Percentiles rank a stretch among this genome's conserved stretches.
These are phyloP conservation scores for Colletotrichum orchidophilum DNA, from an alignment of 2,329 filamentous ascomycete genomes.

Conservation along the genomic window DNA sequence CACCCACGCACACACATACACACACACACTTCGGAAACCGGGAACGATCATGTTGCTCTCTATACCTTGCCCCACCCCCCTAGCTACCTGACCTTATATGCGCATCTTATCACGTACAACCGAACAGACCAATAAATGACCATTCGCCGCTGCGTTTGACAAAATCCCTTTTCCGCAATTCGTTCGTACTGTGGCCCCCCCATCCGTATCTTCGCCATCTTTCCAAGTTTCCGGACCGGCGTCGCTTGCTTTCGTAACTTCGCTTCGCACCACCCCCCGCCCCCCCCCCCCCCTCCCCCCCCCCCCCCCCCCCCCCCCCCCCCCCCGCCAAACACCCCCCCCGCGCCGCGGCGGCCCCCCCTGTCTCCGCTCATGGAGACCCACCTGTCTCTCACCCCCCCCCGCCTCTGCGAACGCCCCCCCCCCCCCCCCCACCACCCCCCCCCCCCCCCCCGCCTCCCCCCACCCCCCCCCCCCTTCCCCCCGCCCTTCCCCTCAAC, in stretches of 20 bases:
- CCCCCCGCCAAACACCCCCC: too few relatives aligned
- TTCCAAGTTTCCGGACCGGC: neutral
- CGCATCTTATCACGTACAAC: conserved; percentile 3
- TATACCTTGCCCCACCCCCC: neutral
- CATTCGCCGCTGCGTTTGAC: neutral
- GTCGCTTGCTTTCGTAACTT: neutral
- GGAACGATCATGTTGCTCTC: neutral
- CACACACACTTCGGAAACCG: neutral
- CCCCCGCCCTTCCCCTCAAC: neutral
- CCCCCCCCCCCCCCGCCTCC: too few relatives aligned
- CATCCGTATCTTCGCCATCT: neutral
- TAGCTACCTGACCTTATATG: neutral
- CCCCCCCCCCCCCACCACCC: too few relatives aligned
- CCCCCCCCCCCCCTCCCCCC: too few relatives aligned
- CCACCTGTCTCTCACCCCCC: too few relatives aligned
- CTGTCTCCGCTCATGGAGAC: too few relatives aligned
- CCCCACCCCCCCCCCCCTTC: too few relatives aligned
- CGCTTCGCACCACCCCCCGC: too few relatives aligned
- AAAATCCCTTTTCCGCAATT: neutral
- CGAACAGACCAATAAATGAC: neutral
- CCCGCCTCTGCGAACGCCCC: too few relatives aligned
- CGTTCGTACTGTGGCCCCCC: neutral
- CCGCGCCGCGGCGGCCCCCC: too few relatives aligned
- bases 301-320: neutral
- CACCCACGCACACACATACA: neutral